Conservation (phyloP, 352 stramenopile species). For the Phytopythium aichiense region DNA sequence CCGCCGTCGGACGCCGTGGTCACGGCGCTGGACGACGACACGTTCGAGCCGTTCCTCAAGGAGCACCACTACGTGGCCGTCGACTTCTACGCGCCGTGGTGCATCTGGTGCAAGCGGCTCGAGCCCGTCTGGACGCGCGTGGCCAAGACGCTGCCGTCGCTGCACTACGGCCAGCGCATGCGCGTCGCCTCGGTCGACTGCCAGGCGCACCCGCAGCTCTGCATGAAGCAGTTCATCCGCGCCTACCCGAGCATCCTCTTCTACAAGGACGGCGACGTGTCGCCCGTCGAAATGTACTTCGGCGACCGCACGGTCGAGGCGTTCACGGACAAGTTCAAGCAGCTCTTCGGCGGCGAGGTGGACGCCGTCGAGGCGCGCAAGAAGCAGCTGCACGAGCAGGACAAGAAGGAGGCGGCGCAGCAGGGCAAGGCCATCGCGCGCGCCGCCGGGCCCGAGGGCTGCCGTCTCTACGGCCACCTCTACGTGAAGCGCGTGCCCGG, state of each 20-base stretch:
- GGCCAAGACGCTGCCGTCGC: conserved; percentile 85
- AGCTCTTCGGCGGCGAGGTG: conserved; percentile 73
- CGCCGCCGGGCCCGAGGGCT: conserved; percentile 62
- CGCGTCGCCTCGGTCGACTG: conserved; percentile 92
- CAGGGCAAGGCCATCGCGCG: conserved; percentile 61
- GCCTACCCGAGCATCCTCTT: conserved; percentile 96
- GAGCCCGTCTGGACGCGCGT: conserved; percentile 95
- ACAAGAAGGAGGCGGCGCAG: conserved; percentile 78
- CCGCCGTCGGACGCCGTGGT: conserved; percentile 74
- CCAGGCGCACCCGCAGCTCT: conserved; percentile 90
- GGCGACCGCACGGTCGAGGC: conserved; percentile 91
- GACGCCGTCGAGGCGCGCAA: conserved; percentile 82
- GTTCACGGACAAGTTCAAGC: conserved; percentile 90
- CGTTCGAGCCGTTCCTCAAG: conserved; percentile 91
- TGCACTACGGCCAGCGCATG: conserved; percentile 82
- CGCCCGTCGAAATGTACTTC: conserved; percentile 95
- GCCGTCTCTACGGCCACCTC: conserved; percentile 70
- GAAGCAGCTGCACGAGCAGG: conserved; percentile 92
- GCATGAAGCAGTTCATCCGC: conserved; percentile 94
- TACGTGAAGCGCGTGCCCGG: conserved; percentile 92
- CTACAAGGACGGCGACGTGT: conserved; percentile 91
- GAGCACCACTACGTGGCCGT: conserved; percentile 96
- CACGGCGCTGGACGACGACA: conserved; percentile 72
- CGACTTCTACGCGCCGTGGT: conserved; percentile 96
- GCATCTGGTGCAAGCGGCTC: conserved; percentile 96